Conservation (phyloP, 306 rosid genomes). For the Prunus salicina region DNA sequence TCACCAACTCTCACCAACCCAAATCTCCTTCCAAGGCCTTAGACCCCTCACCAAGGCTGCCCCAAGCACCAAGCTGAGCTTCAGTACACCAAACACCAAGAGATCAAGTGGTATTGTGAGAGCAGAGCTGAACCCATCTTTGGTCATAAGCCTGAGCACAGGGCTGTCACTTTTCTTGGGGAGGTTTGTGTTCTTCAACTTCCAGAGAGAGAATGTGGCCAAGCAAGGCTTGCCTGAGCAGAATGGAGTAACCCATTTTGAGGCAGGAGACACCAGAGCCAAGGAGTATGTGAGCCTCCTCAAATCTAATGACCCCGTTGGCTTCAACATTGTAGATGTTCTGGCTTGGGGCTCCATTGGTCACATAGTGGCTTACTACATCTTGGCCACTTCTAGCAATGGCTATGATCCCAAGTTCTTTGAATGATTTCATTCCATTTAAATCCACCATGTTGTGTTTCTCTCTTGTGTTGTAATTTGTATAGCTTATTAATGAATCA, state of each 20-base stretch:
- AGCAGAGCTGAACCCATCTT: slow-evolving; percentile 67
- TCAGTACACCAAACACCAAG: slow-evolving; percentile 19
- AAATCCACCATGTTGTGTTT: slow-evolving; percentile 1
- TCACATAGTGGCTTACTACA: slow-evolving; percentile 85
- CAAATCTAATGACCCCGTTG: slow-evolving; percentile 97
- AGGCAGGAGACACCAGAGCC: slow-evolving; percentile 90
- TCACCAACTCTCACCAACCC: slow-evolving; percentile 34
- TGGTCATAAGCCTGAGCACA: slow-evolving; percentile 96
- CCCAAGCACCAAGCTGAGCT: slow-evolving; percentile 18
- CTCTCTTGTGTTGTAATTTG: slow-evolving; percentile 17
- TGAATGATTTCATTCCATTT: slow-evolving; percentile 20
- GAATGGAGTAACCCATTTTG: slow-evolving; percentile 83
- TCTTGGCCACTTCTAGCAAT: slow-evolving; percentile 94
- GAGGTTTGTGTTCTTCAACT: slow-evolving; percentile 95
- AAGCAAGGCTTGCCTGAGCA: slow-evolving; percentile 94
- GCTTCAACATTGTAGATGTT: slow-evolving; percentile 92
- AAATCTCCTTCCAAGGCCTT: slow-evolving; percentile 72
- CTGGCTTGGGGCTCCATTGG: slow-evolving; percentile 97
- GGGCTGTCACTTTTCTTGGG: slow-evolving; percentile 87
- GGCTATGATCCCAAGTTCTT: slow-evolving; percentile 95
- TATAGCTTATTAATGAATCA: slow-evolving; percentile 23
- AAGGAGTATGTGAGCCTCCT: slow-evolving; percentile 88
- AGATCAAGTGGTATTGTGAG: slow-evolving; percentile 28
- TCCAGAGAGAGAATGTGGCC: slow-evolving; percentile 96
- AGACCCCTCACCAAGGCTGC: slow-evolving; percentile 26